Evolutionary conservation across 2,329 filamentous ascomycete species (phyloP).

Genomic region (Claviceps humidiphila): DNA sequence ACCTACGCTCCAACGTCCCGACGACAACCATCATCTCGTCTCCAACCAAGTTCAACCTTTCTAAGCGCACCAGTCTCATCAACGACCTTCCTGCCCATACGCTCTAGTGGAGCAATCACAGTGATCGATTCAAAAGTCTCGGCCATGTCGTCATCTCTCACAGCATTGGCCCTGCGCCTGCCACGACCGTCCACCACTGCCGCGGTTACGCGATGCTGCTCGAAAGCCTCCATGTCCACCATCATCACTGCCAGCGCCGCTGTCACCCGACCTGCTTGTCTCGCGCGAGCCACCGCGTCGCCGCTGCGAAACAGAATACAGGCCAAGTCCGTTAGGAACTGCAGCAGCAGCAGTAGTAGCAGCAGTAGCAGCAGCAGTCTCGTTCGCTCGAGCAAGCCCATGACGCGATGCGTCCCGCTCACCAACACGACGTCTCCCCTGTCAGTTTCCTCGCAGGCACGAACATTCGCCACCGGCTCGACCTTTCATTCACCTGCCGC

Average conservation of each 20-base stretch:
- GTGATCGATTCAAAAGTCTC: neutral
- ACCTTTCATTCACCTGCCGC: slow-evolving; percentile 1
- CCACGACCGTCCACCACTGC: slow-evolving; percentile 11
- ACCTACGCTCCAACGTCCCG: too few species aligned
- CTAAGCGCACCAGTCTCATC: neutral
- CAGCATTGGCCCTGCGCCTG: slow-evolving; percentile 20
- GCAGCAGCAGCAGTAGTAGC: neutral
- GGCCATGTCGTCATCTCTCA: slow-evolving; percentile 18
- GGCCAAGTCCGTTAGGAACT: neutral
- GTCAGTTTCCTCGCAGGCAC: slow-evolving; percentile 5
- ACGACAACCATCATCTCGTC: neutral
- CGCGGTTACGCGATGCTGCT: slow-evolving; percentile 12
- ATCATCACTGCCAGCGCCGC: slow-evolving; percentile 6
- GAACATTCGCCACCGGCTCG: slow-evolving; percentile 1
- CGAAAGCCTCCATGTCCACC: slow-evolving; percentile 18
- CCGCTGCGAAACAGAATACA: slow-evolving; percentile 7
- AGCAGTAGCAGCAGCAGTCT: neutral
- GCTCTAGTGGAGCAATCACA: neutral
- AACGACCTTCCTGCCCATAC: neutral
- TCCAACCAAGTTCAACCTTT: neutral
- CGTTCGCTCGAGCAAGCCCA: slow-evolving; percentile 1
- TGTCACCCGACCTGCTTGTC: slow-evolving; percentile 10
- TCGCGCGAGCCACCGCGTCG: slow-evolving; percentile 9
- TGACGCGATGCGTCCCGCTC: slow-evolving; percentile 4
- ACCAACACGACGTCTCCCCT: neutral